phyloP scores from a whole-genome alignment of 768 basidiomycete genomes.

The Tylopilus rubrobrunneus region DNA sequence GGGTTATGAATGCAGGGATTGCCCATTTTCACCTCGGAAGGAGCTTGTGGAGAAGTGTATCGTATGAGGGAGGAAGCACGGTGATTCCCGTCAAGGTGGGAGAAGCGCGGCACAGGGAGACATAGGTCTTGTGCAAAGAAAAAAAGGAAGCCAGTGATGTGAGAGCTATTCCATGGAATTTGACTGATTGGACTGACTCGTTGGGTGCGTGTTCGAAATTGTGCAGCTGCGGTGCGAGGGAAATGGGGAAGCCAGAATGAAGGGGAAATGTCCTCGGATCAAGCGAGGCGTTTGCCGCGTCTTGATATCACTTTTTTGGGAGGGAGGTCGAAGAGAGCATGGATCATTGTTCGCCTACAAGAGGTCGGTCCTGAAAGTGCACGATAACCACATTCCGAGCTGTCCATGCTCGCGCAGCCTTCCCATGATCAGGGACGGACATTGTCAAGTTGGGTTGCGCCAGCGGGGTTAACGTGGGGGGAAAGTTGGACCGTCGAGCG shows the following conservation, averaged over 20 bases:
- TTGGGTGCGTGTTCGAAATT: not conserved
- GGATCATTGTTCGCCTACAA: constrained; percentile 3
- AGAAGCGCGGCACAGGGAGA: constrained; percentile 2
- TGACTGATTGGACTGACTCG: not conserved
- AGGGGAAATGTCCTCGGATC: constrained; percentile 12
- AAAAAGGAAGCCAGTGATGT: not conserved
- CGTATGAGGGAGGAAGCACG: constrained; percentile 14
- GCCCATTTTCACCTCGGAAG: constrained; percentile 19
- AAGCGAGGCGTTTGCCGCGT: not conserved
- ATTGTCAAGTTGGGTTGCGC: not conserved
- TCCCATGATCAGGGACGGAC: constrained; percentile 18
- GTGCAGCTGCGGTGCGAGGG: not conserved
- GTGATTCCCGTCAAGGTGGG: constrained; percentile 9
- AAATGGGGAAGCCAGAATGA: not conserved
- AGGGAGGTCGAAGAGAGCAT: not conserved
- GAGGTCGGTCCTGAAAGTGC: constrained; percentile 3
- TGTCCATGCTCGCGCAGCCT: not conserved
- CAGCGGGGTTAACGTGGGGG: constrained; percentile 12
- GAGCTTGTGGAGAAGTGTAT: constrained; percentile 15
- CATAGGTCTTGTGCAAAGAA: not conserved
- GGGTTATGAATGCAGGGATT: constrained; percentile 9
- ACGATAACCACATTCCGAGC: not conserved
- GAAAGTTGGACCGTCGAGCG: not conserved
- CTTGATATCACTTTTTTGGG: not conserved
- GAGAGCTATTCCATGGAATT: not conserved